phyloP scores from a whole-genome alignment of 305 asterid genomes.

The Fraxinus platypoda region DNA sequence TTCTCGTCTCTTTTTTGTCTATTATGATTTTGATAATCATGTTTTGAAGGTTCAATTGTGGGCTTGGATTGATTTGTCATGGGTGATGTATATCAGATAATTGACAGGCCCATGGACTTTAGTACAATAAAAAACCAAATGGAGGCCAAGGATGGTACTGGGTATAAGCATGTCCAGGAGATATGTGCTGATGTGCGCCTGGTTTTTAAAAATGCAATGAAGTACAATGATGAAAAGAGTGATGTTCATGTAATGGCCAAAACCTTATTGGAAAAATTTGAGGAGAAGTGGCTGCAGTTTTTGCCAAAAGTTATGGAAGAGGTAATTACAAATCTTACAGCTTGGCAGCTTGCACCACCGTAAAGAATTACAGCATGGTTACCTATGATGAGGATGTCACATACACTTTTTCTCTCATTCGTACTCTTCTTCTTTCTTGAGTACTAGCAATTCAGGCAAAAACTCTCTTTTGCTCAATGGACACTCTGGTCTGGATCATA shows the following conservation, averaged over 20 bases:
- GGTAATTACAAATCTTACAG: conserved; percentile 42
- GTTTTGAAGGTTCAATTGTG: conserved; percentile 1
- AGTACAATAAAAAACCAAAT: conserved; percentile 95
- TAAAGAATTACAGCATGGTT: not conserved
- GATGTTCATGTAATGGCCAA: conserved; percentile 81
- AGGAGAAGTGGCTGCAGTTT: conserved; percentile 87
- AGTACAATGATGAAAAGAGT: conserved; percentile 87
- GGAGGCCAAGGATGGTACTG: conserved; percentile 94
- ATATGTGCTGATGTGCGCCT: conserved; percentile 75
- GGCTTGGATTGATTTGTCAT: conserved; percentile 31
- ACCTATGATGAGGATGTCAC: not conserved
- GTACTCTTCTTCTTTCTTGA: not conserved
- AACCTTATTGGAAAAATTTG: conserved; percentile 60
- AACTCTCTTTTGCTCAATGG: not conserved
- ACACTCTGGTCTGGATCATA: not conserved
- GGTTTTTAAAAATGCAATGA: conserved; percentile 83
- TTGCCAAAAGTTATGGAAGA: conserved; percentile 89
- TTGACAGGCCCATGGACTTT: conserved; percentile 99
- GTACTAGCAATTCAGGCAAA: not conserved
- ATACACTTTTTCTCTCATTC: not conserved
- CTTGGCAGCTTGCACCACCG: conserved; percentile 4
- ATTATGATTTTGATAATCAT: not conserved
- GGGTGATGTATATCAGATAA: conserved; percentile 62
- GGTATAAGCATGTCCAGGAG: conserved; percentile 79
- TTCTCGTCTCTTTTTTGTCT: not conserved